Percentiles rank a stretch among this genome's conserved stretches.
Evolutionary conservation across 345 rosid species (phyloP).

Genomic region (Triadica sebifera): DNA sequence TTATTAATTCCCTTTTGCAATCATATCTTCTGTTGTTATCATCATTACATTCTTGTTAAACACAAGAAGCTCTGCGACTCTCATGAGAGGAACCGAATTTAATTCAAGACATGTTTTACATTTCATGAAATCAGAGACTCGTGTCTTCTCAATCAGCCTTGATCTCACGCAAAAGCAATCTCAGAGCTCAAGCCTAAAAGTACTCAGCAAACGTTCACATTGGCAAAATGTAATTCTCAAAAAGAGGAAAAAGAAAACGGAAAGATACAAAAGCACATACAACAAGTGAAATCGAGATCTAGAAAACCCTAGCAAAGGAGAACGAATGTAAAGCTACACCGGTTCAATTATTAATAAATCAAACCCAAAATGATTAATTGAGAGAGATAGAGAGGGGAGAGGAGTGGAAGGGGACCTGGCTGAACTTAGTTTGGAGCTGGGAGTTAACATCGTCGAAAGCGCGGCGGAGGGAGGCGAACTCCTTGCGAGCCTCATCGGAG

Average conservation of each 20-base stretch:
- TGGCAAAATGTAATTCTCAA: not conserved
- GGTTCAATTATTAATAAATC: not conserved
- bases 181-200: too few relatives aligned
- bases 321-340: not conserved
- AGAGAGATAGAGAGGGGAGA: too few relatives aligned
- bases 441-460: conserved; percentile 91
- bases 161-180: too few relatives aligned
- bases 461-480: conserved; percentile 88
- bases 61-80: too few relatives aligned
- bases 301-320: conserved; percentile 1
- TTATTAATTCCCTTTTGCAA: too few relatives aligned
- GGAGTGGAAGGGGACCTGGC: conserved; percentile 46
- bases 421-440: conserved; percentile 89
- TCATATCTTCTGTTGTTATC: too few relatives aligned
- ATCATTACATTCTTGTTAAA: too few relatives aligned
- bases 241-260: not conserved
- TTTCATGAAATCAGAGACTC: too few relatives aligned
- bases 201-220: not conserved
- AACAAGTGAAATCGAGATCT: not conserved
- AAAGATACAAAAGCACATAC: too few relatives aligned
- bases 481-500: conserved; percentile 93
- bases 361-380: not conserved
- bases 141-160: too few relatives aligned
- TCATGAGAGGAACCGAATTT: too few relatives aligned
- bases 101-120: too few relatives aligned